Base-by-base conservation (phyloP, 208 protist species). In the Trypanosoma vivax region DNA sequence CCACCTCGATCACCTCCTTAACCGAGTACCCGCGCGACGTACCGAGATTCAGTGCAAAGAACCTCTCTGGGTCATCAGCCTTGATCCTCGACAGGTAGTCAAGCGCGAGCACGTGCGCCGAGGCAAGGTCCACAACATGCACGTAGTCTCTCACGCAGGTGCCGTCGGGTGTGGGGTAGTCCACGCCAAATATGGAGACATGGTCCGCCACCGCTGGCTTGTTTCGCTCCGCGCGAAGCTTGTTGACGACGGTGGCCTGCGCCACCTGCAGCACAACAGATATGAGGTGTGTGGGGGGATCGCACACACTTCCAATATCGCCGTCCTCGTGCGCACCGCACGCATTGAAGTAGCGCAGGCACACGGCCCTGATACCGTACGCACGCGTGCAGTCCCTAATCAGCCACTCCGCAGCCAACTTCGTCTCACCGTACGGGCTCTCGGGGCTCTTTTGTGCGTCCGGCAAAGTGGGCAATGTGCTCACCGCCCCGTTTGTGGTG, bases 311-410 rank as follows among this genome's bases (percentile, higher is more conserved):
- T 19, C 97, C 98, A 58, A 99, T 98, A 21, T 79, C 77, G 19
- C 97, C 96, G 35, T 86, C 83, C 35, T 59, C 57, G 68, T 98
- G 92, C 0, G 96, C 96, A 19, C 97, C 97, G 34, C 92, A 86
- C 13, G 97, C 97, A 77, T 99, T 99, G 79, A 99, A 99, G 76
- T 99, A 99, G 29, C 98, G 88, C 30, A 99, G 80, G 40, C 96
- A 72, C 25, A 96, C 70, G 43, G 87, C 81, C 47, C 88, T 74
- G 28, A 83, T 76, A 43, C 88, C 80, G 31, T 92, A 86, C 11
- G 79, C 82, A 0, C 57, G 40, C 18, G 67, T 70, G 18, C 86
- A 65, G 69, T 97, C 95, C 49, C 73, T 51, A n/a, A 98, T 50
- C 31, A 99, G 92, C 55, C 85, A 72, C 68, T 99, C 96, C 25